Conservation (phyloP, 306 rosid genomes). For the Dalbergia cochinchinensis region DNA sequence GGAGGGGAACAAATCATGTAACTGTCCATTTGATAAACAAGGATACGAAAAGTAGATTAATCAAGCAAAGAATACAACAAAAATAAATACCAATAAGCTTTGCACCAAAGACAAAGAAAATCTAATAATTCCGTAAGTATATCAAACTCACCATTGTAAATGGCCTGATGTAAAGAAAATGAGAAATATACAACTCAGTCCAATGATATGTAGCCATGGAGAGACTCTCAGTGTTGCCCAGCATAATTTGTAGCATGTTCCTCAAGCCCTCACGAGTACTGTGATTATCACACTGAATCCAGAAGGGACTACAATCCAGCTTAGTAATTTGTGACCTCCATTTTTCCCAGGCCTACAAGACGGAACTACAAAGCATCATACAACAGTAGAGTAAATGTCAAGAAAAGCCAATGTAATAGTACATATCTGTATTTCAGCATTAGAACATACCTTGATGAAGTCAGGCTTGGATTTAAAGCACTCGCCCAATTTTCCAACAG, state of each 20-base stretch:
- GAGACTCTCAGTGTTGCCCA: slow-evolving; percentile 78
- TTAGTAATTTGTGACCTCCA: slow-evolving; percentile 89
- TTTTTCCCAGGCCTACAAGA: slow-evolving; percentile 89
- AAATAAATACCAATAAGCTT: neutral
- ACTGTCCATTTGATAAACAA: no score
- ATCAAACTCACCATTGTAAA: slow-evolving; percentile 69
- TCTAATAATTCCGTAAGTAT: slow-evolving; percentile 29
- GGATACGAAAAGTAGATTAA: slow-evolving; percentile 22
- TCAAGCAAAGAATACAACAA: slow-evolving; percentile 13
- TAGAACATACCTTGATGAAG: slow-evolving; percentile 72
- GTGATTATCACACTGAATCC: slow-evolving; percentile 83
- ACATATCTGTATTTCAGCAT: slow-evolving; percentile 6
- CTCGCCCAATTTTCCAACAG: slow-evolving; percentile 75
- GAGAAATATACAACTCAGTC: slow-evolving; percentile 84
- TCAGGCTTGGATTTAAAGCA: slow-evolving; percentile 86
- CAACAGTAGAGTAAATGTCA: slow-evolving; percentile 22
- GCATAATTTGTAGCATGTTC: slow-evolving; percentile 84
- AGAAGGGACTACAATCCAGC: slow-evolving; percentile 81
- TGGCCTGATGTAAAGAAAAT: slow-evolving; percentile 84
- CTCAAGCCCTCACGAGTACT: slow-evolving; percentile 83
- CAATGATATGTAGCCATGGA: slow-evolving; percentile 74
- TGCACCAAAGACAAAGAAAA: neutral
- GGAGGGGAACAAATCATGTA: no score
- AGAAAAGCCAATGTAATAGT: slow-evolving; percentile 2
- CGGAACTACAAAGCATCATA: slow-evolving; percentile 39